Percentiles rank a stretch among this genome's conserved stretches.
Evolutionary conservation across 306 rosid genomes (phyloP).

Genomic region (Cucumis sativus): Cucumber_9930_V3 NC_026660.2:1277001-1277500

Average conservation of each 20-base stretch:
- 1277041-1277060: background rate
- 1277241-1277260: conserved; percentile 80
- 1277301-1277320: conserved; percentile 74
- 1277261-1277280: conserved; percentile 96
- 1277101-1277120: background rate
- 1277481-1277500: too few relatives aligned
- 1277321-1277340: conserved; percentile 82
- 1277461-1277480: too few relatives aligned
- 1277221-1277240: conserved; percentile 49
- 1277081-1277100: background rate
- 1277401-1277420: conserved; percentile 92
- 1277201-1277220: background rate
- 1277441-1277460: background rate
- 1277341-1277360: conserved; percentile 66
- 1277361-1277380: conserved; percentile 75
- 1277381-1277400: conserved; percentile 83
- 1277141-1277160: background rate
- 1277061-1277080: background rate
- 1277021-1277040: background rate
- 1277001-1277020: background rate
- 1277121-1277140: background rate
- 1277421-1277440: conserved; percentile 85
- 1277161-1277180: background rate
- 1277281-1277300: conserved; percentile 90
- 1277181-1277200: background rate